These are phyloP conservation scores for Fusarium keratoplasticum DNA, from an alignment of 2,329 filamentous ascomycete species.

Conservation along the genomic window DNA sequence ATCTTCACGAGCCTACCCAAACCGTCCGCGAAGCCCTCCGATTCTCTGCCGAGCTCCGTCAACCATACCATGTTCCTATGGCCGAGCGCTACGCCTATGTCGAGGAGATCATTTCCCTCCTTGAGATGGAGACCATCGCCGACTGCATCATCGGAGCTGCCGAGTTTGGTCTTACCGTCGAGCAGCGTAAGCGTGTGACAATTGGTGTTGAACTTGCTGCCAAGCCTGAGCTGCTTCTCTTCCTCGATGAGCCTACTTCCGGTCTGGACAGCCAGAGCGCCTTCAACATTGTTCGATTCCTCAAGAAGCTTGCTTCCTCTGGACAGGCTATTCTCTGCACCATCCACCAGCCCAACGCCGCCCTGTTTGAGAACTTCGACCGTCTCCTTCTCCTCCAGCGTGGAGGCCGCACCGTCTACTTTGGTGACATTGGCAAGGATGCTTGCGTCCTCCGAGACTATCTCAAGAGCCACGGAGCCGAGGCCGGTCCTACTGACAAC, in stretches of 20 bases:
- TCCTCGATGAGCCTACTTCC: constrained; percentile 83
- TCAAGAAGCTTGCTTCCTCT: constrained; percentile 80
- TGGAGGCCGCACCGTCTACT: constrained; percentile 86
- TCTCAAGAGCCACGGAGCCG: constrained; percentile 69
- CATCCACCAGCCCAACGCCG: constrained; percentile 89
- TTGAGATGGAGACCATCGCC: constrained; percentile 70
- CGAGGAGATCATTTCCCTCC: constrained; percentile 69
- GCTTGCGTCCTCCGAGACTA: constrained; percentile 76
- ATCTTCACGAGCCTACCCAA: constrained; percentile 71
- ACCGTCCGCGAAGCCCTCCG: constrained; percentile 73
- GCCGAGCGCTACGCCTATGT: constrained; percentile 70
- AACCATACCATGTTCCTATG: constrained; percentile 64
- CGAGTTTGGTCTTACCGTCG: constrained; percentile 77
- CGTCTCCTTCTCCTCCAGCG: constrained; percentile 81
- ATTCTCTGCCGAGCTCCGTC: constrained; percentile 72
- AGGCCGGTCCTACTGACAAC: constrained; percentile 66
- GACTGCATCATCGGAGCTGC: constrained; percentile 69
- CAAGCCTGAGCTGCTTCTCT: constrained; percentile 80
- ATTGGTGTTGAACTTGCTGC: constrained; percentile 92
- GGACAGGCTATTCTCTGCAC: constrained; percentile 92
- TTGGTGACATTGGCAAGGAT: constrained; percentile 84
- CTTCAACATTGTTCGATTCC: constrained; percentile 81
- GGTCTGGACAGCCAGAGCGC: constrained; percentile 73
- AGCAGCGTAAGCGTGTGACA: constrained; percentile 80
- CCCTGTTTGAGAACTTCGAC: constrained; percentile 90